Evolutionary conservation across 139 green algal species (phyloP).

Genomic region (Diplosphaera chodatii): DNA sequence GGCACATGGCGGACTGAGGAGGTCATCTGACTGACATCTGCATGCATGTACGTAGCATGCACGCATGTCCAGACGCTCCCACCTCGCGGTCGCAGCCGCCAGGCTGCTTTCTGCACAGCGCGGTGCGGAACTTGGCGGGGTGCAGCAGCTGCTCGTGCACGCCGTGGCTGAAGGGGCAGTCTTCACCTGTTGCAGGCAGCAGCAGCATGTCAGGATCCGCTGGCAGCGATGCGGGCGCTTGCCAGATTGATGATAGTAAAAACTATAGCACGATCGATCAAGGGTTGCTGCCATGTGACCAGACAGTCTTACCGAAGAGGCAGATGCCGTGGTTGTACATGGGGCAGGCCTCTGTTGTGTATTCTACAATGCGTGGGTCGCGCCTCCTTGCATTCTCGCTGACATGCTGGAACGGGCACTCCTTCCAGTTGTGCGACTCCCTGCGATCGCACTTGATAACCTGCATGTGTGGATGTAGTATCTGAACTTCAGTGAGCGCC

Average conservation of each 20-base stretch:
- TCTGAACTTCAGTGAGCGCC: no score
- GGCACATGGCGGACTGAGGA: no score
- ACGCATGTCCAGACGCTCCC: no score
- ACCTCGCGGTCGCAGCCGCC: not conserved
- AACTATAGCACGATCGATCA: no score
- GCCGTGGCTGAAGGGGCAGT: not conserved
- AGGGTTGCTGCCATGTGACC: no score
- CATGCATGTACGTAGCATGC: no score
- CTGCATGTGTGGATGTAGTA: slow-evolving; percentile 18
- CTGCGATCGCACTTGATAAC: slow-evolving; percentile 71
- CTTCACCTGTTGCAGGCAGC: not conserved
- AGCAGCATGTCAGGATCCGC: no score
- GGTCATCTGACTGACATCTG: no score
- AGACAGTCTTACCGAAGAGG: not conserved
- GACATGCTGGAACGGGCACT: slow-evolving; percentile 94
- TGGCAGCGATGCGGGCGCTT: no score
- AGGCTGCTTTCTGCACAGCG: not conserved
- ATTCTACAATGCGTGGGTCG: slow-evolving; percentile 77
- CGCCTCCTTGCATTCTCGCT: slow-evolving; percentile 91
- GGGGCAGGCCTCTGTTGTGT: slow-evolving; percentile 16
- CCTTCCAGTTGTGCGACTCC: slow-evolving; percentile 90
- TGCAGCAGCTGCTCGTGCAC: not conserved
- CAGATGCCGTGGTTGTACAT: not conserved
- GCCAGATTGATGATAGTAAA: no score
- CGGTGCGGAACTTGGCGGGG: not conserved